These are phyloP conservation scores for Pelargonium fulgidum DNA, from an alignment of 441 rosid species.

Conservation along the genomic window DNA sequence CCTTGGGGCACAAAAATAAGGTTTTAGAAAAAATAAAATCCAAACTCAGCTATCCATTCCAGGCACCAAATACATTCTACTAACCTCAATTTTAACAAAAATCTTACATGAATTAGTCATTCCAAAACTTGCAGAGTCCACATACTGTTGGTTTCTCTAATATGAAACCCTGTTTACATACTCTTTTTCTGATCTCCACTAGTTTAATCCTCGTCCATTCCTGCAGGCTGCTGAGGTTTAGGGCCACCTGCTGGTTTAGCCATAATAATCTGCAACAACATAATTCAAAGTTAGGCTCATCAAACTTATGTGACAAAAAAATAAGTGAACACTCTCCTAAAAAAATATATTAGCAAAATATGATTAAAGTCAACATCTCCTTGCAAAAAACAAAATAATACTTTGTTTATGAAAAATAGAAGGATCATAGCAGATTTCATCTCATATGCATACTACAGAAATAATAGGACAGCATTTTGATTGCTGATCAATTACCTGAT, in stretches of 20 bases:
- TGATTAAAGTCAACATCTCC: neutral
- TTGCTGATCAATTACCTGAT: conserved; percentile 52
- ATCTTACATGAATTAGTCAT: neutral
- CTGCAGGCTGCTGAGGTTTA: conserved; percentile 75
- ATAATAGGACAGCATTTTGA: too few species aligned
- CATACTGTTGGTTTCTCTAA: neutral
- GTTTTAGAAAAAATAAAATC: neutral
- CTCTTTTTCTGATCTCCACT: neutral
- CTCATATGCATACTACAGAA: too few species aligned
- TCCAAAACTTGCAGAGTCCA: conserved; percentile 6
- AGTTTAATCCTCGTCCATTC: conserved; percentile 74
- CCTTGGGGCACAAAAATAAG: neutral
- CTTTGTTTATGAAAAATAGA: too few species aligned
- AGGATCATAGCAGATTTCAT: too few species aligned
- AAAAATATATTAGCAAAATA: neutral
- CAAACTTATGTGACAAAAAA: neutral
- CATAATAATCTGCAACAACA: conserved; percentile 82
- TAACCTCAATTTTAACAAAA: neutral
- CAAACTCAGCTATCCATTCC: neutral
- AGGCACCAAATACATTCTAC: neutral
- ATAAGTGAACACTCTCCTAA: neutral
- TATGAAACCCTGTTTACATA: neutral
- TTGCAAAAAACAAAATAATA: too few species aligned
- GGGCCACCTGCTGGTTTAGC: conserved; percentile 99
- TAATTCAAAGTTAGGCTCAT: conserved; percentile 14